Base-by-base conservation (phyloP, 495 filamentous ascomycete species). In the Monascus purpureus region DNA sequence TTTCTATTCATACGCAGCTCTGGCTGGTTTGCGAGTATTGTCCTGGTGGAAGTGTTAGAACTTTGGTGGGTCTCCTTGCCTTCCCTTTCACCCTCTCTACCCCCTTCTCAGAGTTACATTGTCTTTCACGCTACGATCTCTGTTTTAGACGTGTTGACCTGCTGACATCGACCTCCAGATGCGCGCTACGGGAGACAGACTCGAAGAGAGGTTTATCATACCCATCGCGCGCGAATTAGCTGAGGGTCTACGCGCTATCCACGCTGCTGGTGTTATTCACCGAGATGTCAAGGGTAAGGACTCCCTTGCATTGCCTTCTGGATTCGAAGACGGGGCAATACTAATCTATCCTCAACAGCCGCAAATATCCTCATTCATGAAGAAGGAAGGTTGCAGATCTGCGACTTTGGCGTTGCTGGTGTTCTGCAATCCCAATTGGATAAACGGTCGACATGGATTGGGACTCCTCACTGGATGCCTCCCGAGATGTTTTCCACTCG, bases 21-120 rank as follows among this genome's bases (percentile, higher is more conserved):
- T 97, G 90, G 90, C 76, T 97, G 54, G 77, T 95, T 35, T 92
- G 81, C 36, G 90, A 96, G 46, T 93, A 93, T 51, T 93, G 86
- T 41, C 85, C 84, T 16, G 90, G 90, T 35, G 90, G 90, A 17
- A 94, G 87, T 58, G 77, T 97, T n/a, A 72, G 82, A 29, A 95
- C 92, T 7, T 55, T 97, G 42, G 79, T 85, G 20, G 4, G 8
- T 17, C 17, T 32, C 2, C 7, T 35, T 13, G 7, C 24, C 9
- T 5, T 30, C n/a, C 16, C 5, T 17, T 12, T 13, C 23, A 13
- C 19, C 15, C 19, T 38, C 29, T 13, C n/a, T n/a, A n/a, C n/a
- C n/a, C n/a, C n/a, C n/a, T n/a, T n/a, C n/a, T n/a, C n/a, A n/a
- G n/a, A n/a, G n/a, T n/a, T n/a, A n/a, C n/a, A n/a, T n/a, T n/a